phyloP scores from a whole-genome alignment of 2,329 filamentous ascomycete species.

The Lasiodiplodia theobromae region DNA sequence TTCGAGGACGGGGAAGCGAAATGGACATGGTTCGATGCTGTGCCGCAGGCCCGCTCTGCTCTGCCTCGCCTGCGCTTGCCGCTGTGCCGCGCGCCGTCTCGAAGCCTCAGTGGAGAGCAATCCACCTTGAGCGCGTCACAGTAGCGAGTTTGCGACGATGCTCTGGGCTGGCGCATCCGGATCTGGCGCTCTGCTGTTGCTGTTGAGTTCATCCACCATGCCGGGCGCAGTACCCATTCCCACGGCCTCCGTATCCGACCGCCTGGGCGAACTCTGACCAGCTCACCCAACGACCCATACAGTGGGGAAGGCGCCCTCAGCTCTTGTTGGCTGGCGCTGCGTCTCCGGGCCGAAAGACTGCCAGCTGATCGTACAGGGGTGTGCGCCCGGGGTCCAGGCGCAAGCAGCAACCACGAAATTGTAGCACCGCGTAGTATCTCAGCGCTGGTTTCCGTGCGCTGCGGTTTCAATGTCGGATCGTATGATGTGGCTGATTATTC shows the following conservation, averaged over 20 bases:
- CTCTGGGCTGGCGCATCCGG: not conserved
- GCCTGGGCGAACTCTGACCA: slow-evolving; percentile 27
- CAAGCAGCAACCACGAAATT: slow-evolving; percentile 24
- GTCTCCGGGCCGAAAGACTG: slow-evolving; percentile 20
- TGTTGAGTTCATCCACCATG: slow-evolving; percentile 16
- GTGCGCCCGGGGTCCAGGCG: slow-evolving; percentile 16
- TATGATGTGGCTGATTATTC: slow-evolving; percentile 17
- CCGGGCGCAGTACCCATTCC: slow-evolving; percentile 20
- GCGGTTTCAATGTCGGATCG: slow-evolving; percentile 1
- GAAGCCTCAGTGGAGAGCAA: not conserved
- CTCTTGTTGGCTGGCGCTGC: slow-evolving; percentile 27
- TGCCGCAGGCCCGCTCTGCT: slow-evolving; percentile 21
- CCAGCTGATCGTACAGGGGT: slow-evolving; percentile 27
- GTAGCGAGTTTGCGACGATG: not conserved
- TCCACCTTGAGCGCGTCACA: not conserved
- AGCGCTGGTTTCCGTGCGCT: not conserved
- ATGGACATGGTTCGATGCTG: slow-evolving; percentile 22
- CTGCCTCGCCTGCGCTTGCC: slow-evolving; percentile 6
- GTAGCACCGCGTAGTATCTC: slow-evolving; percentile 18
- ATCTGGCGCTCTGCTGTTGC: slow-evolving; percentile 16
- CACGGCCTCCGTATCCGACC: slow-evolving; percentile 26
- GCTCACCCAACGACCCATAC: slow-evolving; percentile 22
- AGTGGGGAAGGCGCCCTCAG: slow-evolving; percentile 23
- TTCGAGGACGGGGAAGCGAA: slow-evolving; percentile 22
- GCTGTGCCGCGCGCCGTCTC: slow-evolving; percentile 8